Evolutionary conservation across 495 filamentous ascomycete species (phyloP), one percentile per base, ranked within the genome.

Genomic region (Sabuloglossum arenarium): DNA sequence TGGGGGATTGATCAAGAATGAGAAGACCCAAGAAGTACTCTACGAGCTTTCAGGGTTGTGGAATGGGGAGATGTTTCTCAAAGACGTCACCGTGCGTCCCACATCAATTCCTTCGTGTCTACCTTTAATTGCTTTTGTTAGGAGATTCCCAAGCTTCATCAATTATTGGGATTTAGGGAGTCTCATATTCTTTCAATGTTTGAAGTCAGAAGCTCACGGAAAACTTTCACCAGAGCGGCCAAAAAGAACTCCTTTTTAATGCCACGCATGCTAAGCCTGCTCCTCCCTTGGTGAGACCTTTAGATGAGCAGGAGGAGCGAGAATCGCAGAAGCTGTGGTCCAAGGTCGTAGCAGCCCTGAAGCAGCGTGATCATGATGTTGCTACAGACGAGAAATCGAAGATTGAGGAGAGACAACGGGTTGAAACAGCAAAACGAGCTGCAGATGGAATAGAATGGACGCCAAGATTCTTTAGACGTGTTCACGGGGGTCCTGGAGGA

Each of bases 301-400:
- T 94, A 3, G 78, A 81, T 32, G 88, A 99, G 62, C 91, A 99
- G 66, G 82, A 81, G 10, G 88, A 89, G 54, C 78, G 88, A 12
- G 91, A 99, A 66, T 95, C 88, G 12, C 88, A 93, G 62, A 80
- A 72, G 49, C 69, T 99, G 52, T 99, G 91, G 91, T 68, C 75
- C 21, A 79, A 76, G 45, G 93, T 88, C 0, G 83, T 81, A 11
- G 67, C 80, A 59, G 91, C 89, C 0, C 76, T 99, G 60, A 84
- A 80, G 61, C 77, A 82, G 29, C 76, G 80, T 54, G 86, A 99
- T 62, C 93, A 99, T 63, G 83, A 87, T 61, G 72, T 78, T 11
- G 91, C 91, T 4, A 99, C 91, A 8, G 87, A 90, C 42, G 91
- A 95, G 65, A 99, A 99, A 71, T 88, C 81, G 19, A 85, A 83